phyloP scores from a whole-genome alignment of 2,329 filamentous ascomycete genomes.

The Colletotrichum tropicale region DNA sequence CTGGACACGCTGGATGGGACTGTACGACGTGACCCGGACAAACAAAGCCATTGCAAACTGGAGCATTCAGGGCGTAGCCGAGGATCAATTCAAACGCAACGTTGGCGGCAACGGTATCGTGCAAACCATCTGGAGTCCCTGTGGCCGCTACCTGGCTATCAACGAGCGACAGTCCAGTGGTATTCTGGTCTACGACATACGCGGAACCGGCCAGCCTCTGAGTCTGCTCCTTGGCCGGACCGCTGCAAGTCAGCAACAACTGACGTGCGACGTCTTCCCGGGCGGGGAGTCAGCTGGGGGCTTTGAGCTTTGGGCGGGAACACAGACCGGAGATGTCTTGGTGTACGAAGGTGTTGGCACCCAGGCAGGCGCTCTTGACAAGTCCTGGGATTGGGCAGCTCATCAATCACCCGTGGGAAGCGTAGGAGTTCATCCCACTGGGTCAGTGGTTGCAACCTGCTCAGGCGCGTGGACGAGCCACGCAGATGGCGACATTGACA shows the following conservation, averaged over 20 bases:
- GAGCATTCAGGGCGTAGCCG: slow-evolving; percentile 61
- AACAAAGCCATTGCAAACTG: slow-evolving; percentile 62
- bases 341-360: slow-evolving; percentile 64
- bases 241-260: slow-evolving; percentile 58
- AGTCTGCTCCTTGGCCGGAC: slow-evolving; percentile 56
- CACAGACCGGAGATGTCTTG: slow-evolving; percentile 55
- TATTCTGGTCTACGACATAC: slow-evolving; percentile 66
- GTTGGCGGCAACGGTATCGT: slow-evolving; percentile 67
- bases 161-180: slow-evolving; percentile 62
- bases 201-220: slow-evolving; percentile 62
- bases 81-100: slow-evolving; percentile 34
- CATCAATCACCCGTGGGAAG: slow-evolving; percentile 54
- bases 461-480: slow-evolving; percentile 56
- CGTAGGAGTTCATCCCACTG: slow-evolving; percentile 55
- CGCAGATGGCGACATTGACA: slow-evolving; percentile 14
- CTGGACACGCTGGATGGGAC: slow-evolving; percentile 65
- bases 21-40: slow-evolving; percentile 64
- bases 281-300: slow-evolving; percentile 38
- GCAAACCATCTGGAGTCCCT: slow-evolving; percentile 66
- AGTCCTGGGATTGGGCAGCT: slow-evolving; percentile 55
- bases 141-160: slow-evolving; percentile 66
- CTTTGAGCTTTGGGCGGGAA: slow-evolving; percentile 69
- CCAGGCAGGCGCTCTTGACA: slow-evolving; percentile 44
- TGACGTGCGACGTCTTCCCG: slow-evolving; percentile 60
- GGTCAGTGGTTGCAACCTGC: slow-evolving; percentile 61